Evolutionary conservation across 1,284 basidiomycete genomes (phyloP), one percentile per base, ranked within the genome.

Genomic region (Cerioporus squamosus): DNA sequence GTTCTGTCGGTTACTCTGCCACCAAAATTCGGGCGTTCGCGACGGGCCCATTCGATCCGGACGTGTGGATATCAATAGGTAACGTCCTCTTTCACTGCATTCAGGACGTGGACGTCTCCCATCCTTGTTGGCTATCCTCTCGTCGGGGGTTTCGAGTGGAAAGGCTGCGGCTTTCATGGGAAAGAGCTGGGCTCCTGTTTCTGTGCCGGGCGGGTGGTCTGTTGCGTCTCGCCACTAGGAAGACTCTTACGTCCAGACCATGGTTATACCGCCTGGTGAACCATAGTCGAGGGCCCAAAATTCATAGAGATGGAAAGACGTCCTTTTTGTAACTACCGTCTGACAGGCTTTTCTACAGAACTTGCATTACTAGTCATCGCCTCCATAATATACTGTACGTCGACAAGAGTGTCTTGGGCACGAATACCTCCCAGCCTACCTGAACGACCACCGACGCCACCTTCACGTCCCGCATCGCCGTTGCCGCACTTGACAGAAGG

Each of bases 301-400:
- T 9, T 2, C 6, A 29, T 29, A 29, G 26, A 29, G 26, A 9
- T 29, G 26, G 26, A 9, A 29, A 29, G 26, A 5, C 9, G 26
- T 9, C n/a, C n/a, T n/a, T 29, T 29, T 9, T 29, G 26, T 29
- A 9, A 29, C 26, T 9, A 29, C 6, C 26, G 26, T 6, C 26
- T 29, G 26, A 22, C 23, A 7, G 38, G 39, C 38, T 15, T n/a
- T 29, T 17, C 26, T 48, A 23, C 66, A 92, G 90, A 90, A 72
- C 77, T 92, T 57, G 77, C 80, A 58, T 66, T 79, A 52, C 79
- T 93, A 55, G 76, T 83, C 66, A 66, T 81, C 51, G 75, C 79
- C 55, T 85, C 87, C 53, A 74, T 85, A 65, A 69, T 87, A 56
- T 91, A 93, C 74, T 79, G 85, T 61, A 70, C 83, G 60, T 88